Evolutionary conservation across 805 yeast species (phyloP).

Genomic region (Priceomyces carsonii): DNA sequence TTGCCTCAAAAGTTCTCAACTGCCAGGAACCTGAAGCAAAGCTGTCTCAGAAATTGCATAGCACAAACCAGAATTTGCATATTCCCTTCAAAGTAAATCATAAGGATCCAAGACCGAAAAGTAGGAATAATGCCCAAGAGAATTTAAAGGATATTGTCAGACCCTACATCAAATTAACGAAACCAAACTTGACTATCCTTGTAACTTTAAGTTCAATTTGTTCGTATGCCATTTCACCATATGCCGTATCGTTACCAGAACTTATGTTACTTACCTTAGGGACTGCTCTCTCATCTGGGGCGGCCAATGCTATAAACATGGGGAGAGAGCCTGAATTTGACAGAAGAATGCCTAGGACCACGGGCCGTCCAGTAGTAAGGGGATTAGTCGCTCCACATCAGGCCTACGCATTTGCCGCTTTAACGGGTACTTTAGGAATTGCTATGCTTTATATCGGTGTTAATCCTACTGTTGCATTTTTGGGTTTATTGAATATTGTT

Average conservation of each 20-base stretch:
- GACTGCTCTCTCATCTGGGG: conserved; percentile 83
- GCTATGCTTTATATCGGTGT: conserved; percentile 74
- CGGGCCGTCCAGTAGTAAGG: conserved; percentile 85
- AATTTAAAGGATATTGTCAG: conserved; percentile 27
- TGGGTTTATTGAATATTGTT: conserved; percentile 80
- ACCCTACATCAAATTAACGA: conserved; percentile 80
- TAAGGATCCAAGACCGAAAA: conserved; percentile 18
- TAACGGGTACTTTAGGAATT: conserved; percentile 72
- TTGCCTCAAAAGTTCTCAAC: conserved; percentile 44
- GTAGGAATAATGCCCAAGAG: conserved; percentile 1
- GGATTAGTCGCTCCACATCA: conserved; percentile 74
- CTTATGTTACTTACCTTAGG: conserved; percentile 77
- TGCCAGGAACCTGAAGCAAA: conserved; percentile 43
- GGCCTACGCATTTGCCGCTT: conserved; percentile 79
- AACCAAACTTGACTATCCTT: conserved; percentile 83
- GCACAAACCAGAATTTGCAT: conserved; percentile 23
- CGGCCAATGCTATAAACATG: conserved; percentile 97
- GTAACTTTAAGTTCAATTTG: conserved; percentile 92
- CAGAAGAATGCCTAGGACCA: conserved; percentile 82
- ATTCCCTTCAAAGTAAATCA: conserved; percentile 62
- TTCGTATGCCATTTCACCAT: conserved; percentile 90
- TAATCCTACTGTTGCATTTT: conserved; percentile 75
- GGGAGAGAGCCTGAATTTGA: conserved; percentile 94
- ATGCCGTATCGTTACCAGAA: conserved; percentile 69
- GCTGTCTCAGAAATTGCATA: conserved; percentile 18